Conservation (phyloP, 768 basidiomycete genomes). For the Austroboletus eburneus region DNA sequence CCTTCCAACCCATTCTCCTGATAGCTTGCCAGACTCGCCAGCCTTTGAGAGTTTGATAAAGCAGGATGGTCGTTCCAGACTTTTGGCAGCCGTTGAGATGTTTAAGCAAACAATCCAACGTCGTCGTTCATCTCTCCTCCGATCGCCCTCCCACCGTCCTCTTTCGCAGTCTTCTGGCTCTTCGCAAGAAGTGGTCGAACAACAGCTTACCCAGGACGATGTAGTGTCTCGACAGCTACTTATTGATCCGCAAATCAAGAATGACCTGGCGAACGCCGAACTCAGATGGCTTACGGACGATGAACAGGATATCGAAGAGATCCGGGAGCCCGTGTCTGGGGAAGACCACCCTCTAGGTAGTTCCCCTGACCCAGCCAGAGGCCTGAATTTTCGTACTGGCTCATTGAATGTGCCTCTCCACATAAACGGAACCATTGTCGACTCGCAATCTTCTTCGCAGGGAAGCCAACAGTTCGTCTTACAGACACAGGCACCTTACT, state of each 20-base stretch:
- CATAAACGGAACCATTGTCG: neutral
- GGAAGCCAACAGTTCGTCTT: slow-evolving; percentile 34
- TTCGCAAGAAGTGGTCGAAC: slow-evolving; percentile 43
- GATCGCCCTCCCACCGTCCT: slow-evolving; percentile 7
- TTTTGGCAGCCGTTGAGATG: slow-evolving; percentile 15
- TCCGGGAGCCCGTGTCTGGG: neutral
- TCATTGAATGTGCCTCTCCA: slow-evolving; percentile 18
- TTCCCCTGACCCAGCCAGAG: slow-evolving; percentile 9
- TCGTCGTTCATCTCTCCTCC: neutral
- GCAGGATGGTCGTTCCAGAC: slow-evolving; percentile 4
- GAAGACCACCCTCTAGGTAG: neutral
- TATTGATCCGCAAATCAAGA: slow-evolving; percentile 2
- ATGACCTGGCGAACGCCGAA: slow-evolving; percentile 13
- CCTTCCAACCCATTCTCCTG: slow-evolving; percentile 8
- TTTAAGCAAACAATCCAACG: slow-evolving; percentile 15
- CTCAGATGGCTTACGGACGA: slow-evolving; percentile 29
- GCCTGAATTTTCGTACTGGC: slow-evolving; percentile 16
- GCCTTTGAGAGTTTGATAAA: slow-evolving; percentile 14
- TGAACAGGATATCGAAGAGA: slow-evolving; percentile 7
- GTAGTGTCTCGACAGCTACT: slow-evolving; percentile 9
- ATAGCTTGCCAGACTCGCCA: slow-evolving; percentile 17
- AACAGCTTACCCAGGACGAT: slow-evolving; percentile 43
- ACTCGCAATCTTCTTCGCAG: slow-evolving; percentile 7
- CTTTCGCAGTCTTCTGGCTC: slow-evolving; percentile 29
- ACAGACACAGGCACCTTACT: slow-evolving; percentile 54